Evolutionary conservation across 2,329 filamentous ascomycete species (phyloP).

Genomic region (Talaromyces sp.): DNA sequence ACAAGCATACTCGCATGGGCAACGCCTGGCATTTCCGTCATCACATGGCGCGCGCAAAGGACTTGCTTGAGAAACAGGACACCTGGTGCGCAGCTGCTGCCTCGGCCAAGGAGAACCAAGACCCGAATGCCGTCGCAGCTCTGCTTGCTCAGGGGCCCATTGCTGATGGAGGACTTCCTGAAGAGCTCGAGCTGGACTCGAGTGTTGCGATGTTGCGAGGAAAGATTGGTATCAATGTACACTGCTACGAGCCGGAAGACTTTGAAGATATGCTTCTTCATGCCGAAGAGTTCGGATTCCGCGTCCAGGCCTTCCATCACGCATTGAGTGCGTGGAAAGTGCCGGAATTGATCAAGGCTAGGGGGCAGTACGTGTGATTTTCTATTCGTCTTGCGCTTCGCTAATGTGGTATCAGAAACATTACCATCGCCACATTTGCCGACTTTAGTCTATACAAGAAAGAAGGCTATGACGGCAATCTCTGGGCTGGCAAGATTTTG

Average conservation of each 20-base stretch:
- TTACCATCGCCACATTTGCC: slow-evolving; percentile 58
- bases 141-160: slow-evolving; percentile 15
- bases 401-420: slow-evolving; percentile 52
- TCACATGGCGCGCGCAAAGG: slow-evolving; percentile 59
- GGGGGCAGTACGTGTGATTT: slow-evolving; percentile 14
- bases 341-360: slow-evolving; percentile 48
- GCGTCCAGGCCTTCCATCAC: slow-evolving; percentile 64
- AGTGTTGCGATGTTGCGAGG: slow-evolving; percentile 59
- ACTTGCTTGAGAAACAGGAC: slow-evolving; percentile 56
- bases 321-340: slow-evolving; percentile 63
- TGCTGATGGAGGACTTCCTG: slow-evolving; percentile 55
- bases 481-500: slow-evolving; percentile 62
- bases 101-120: slow-evolving; percentile 11
- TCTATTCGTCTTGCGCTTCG: slow-evolving; percentile 19
- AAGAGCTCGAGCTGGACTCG: slow-evolving; percentile 60
- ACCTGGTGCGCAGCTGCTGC: slow-evolving; percentile 62
- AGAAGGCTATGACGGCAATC: slow-evolving; percentile 60
- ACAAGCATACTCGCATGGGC: slow-evolving; percentile 59
- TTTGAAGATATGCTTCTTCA: slow-evolving; percentile 65
- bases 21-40: slow-evolving; percentile 67
- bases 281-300: slow-evolving; percentile 66
- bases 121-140: slow-evolving; percentile 6
- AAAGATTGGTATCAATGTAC: slow-evolving; percentile 64
- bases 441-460: slow-evolving; percentile 70
- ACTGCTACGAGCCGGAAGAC: slow-evolving; percentile 67